These are phyloP conservation scores for Lepidium africanum DNA, from an alignment of 345 rosid species.

Conservation along the genomic window DNA sequence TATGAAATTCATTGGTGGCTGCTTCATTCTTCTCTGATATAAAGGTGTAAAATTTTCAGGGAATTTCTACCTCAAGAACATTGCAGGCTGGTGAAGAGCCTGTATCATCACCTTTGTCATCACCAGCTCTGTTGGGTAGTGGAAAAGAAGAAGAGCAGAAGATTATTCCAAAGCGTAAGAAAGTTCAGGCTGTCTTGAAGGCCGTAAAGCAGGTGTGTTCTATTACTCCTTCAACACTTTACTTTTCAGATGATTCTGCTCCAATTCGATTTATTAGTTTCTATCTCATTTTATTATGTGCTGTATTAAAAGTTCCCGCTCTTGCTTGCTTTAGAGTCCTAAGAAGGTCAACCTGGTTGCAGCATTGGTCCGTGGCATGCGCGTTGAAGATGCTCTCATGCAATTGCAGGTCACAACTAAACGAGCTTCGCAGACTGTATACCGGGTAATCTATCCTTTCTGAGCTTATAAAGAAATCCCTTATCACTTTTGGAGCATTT, in stretches of 20 bases:
- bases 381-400: slow-evolving; percentile 90
- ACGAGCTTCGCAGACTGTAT: slow-evolving; percentile 79
- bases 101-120: slow-evolving; percentile 68
- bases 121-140: slow-evolving; percentile 40
- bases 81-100: slow-evolving; percentile 59
- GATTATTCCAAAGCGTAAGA: slow-evolving; percentile 46
- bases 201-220: slow-evolving; percentile 71
- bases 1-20: not conserved
- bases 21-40: not conserved
- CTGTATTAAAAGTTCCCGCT: not conserved
- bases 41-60: slow-evolving; percentile 35
- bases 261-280: not conserved
- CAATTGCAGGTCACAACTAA: slow-evolving; percentile 84
- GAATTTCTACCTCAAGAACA: slow-evolving; percentile 64
- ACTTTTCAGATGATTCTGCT: not conserved
- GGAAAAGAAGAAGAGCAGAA: slow-evolving; percentile 64
- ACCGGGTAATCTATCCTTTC: slow-evolving; percentile 47
- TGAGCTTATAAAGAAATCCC: not conserved
- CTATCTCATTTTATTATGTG: not conserved
- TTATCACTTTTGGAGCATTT: not conserved
- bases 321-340: slow-evolving; percentile 64
- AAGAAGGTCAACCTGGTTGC: slow-evolving; percentile 95
- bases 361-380: slow-evolving; percentile 90
- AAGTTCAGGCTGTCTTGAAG: slow-evolving; percentile 80
- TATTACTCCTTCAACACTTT: not conserved